Evolutionary conservation across 2,329 filamentous ascomycete species (phyloP).

Genomic region (Macrophomina pseudophaseolina): DNA sequence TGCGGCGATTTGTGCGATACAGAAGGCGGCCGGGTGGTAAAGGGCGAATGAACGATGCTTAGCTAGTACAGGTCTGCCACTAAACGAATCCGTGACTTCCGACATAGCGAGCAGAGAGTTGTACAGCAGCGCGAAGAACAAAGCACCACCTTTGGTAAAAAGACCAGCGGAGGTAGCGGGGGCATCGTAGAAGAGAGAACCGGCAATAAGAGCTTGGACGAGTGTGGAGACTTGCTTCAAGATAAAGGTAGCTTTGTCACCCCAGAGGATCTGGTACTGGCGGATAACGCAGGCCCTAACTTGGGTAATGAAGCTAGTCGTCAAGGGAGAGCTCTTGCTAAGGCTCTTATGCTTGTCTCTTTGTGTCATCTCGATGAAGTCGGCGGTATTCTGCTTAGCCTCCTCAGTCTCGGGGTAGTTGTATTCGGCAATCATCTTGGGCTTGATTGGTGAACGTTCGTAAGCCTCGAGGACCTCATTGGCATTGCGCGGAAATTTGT

Average conservation of each 20-base stretch:
- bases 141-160: slow-evolving; percentile 67
- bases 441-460: slow-evolving; percentile 56
- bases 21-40: slow-evolving; percentile 80
- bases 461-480: slow-evolving; percentile 53
- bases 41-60: slow-evolving; percentile 87
- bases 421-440: slow-evolving; percentile 61
- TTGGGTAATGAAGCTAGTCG: slow-evolving; percentile 45
- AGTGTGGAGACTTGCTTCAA: slow-evolving; percentile 66
- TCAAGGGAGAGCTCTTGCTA: slow-evolving; percentile 60
- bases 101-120: slow-evolving; percentile 68
- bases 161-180: slow-evolving; percentile 63
- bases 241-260: slow-evolving; percentile 67
- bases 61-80: slow-evolving; percentile 77
- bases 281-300: slow-evolving; percentile 62
- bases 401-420: slow-evolving; percentile 61
- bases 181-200: slow-evolving; percentile 71
- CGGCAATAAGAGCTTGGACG: slow-evolving; percentile 65
- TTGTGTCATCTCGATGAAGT: slow-evolving; percentile 60
- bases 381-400: slow-evolving; percentile 42
- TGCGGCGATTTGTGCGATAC: slow-evolving; percentile 71
- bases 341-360: slow-evolving; percentile 63
- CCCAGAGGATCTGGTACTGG: slow-evolving; percentile 70
- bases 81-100: slow-evolving; percentile 65
- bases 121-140: slow-evolving; percentile 69
- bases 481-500: slow-evolving; percentile 49